phyloP scores from a whole-genome alignment of 139 green algal species.

The Tetradesmus obliquus region DNA sequence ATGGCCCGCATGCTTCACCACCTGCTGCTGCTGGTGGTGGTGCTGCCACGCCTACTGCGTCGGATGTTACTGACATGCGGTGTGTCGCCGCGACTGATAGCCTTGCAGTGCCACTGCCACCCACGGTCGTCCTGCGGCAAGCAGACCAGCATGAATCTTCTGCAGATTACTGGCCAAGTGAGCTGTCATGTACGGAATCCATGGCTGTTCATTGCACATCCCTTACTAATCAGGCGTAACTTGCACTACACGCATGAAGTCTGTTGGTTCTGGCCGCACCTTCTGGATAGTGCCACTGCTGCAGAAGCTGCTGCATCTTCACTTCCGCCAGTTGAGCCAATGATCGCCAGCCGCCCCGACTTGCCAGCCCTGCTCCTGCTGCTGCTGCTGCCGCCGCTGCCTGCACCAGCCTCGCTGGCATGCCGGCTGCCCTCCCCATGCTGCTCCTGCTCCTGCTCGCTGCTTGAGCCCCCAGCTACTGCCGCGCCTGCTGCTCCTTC shows the following conservation, averaged over 20 bases:
- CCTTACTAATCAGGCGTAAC: too few relatives aligned
- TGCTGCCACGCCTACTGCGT: background rate
- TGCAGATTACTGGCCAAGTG: background rate
- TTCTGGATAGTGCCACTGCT: background rate
- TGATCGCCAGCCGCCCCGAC: background rate
- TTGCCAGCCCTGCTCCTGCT: slow-evolving; percentile 22
- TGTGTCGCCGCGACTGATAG: background rate
- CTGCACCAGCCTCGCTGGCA: background rate
- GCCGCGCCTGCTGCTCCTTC: background rate
- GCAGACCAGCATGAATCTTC: background rate
- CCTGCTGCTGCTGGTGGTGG: slow-evolving; percentile 17
- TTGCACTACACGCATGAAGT: too few relatives aligned
- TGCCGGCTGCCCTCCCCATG: background rate
- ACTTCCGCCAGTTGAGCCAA: background rate
- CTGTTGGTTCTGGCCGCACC: background rate
- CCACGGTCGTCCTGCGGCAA: background rate
- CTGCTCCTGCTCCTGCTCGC: background rate
- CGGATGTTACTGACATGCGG: background rate
- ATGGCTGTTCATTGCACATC: too few relatives aligned
- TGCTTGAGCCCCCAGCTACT: background rate
- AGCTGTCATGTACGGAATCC: too few relatives aligned
- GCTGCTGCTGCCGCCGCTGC: slow-evolving; percentile 7
- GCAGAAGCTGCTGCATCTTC: background rate
- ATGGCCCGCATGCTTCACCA: background rate
- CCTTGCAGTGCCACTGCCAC: background rate